Evolutionary conservation across 2,329 filamentous ascomycete genomes (phyloP).

Genomic region (Pseudocercospora vitis): DNA sequence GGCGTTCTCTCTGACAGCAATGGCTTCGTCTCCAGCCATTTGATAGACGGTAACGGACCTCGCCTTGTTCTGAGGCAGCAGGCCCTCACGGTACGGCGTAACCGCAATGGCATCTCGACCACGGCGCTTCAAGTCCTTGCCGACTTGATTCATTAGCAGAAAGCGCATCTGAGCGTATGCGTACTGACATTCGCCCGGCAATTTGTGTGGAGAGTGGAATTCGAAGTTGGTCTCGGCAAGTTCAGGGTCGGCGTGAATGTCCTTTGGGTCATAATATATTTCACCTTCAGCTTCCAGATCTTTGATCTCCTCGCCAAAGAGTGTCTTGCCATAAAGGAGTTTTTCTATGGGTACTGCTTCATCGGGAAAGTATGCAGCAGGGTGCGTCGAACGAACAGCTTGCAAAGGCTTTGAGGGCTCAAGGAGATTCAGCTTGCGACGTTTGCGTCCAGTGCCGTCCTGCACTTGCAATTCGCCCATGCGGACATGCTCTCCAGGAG

Average conservation of each 20-base stretch:
- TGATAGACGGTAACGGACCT: slow-evolving; percentile 38
- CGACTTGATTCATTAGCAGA: slow-evolving; percentile 25
- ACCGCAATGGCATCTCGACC: slow-evolving; percentile 32
- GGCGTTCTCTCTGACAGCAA: slow-evolving; percentile 34
- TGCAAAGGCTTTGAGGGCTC: not conserved
- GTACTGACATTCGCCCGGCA: slow-evolving; percentile 30
- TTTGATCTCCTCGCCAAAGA: slow-evolving; percentile 29
- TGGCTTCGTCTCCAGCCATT: slow-evolving; percentile 13
- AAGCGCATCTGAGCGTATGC: slow-evolving; percentile 33
- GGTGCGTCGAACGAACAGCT: not conserved
- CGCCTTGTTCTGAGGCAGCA: slow-evolving; percentile 20
- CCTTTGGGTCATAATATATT: slow-evolving; percentile 16
- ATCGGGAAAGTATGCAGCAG: slow-evolving; percentile 25
- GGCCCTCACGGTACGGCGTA: slow-evolving; percentile 34
- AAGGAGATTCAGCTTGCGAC: slow-evolving; percentile 36
- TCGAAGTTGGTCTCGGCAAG: slow-evolving; percentile 26
- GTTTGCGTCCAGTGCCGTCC: slow-evolving; percentile 36
- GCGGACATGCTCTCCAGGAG: slow-evolving; percentile 23
- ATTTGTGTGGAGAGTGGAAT: slow-evolving; percentile 22
- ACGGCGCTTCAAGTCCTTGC: slow-evolving; percentile 22
- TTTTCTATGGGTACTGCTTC: slow-evolving; percentile 32
- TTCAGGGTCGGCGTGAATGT: slow-evolving; percentile 20
- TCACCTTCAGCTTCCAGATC: slow-evolving; percentile 13
- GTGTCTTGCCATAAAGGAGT: slow-evolving; percentile 39
- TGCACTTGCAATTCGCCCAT: slow-evolving; percentile 31